Evolutionary conservation across 805 yeast genomes (phyloP), one percentile per base, ranked within the genome.

Genomic region (Candida sonorensis): DNA sequence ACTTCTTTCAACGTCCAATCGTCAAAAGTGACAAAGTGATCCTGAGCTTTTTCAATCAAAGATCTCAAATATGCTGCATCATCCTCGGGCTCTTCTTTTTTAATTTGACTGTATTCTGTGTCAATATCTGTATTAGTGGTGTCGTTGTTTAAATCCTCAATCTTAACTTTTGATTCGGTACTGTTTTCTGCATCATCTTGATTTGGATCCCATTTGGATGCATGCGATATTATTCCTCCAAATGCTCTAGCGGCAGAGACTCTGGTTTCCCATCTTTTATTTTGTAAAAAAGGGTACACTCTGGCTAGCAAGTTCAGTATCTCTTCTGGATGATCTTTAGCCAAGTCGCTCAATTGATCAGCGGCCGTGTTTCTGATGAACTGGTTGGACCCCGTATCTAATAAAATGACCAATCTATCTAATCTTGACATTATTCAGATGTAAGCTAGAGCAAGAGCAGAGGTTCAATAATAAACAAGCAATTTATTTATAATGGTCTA

Each of bases 351-450:
- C 44, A 92, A 67, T 60, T 92, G 99, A 50, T 90, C 96, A 2
- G 97, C 97, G 1, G 98, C 99, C 8, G 96, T 85, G 51, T 85
- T 86, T 44, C 97, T 72, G 27, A 92, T 92, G 53, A 86, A 82
- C 24, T 84, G 84, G 5, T 97, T 86, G 10, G 96, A 85, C 9
- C 98, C 98, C 2, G 97, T 85, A 59, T 94, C 98, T 43, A 92
- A 64, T 26, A 75, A 45, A 9, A 53, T 50, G 21, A 57, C 64
- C 33, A 59, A 48, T 26, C 64, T 41, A 27, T 59, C 64, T 29
- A 59, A 44, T 35, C 64, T 48, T 6, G 62, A 57, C 62, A 57
- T 55, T 19, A 23, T 23, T 13, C 14, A 15, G 5, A 16, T 8
- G 4, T 22, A 8, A 7, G 28, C 11, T 11, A n/a, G n/a, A n/a